Percentiles rank a stretch among this genome's conserved stretches.
Conservation (phyloP, 306 rosid genomes). For the Datisca glomerata region DNA sequence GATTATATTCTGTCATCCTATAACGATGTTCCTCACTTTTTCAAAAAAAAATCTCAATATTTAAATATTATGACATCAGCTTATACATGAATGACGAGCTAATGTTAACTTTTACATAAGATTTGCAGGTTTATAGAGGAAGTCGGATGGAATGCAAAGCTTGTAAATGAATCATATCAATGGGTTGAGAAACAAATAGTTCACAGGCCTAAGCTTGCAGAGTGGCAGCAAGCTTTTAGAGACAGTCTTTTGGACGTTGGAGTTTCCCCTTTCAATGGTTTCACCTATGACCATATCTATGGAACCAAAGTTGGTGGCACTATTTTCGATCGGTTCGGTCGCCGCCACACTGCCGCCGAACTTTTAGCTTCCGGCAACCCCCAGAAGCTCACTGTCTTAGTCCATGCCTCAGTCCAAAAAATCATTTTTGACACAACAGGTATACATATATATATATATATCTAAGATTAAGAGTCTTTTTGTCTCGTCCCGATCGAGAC, state of each 20-base stretch:
- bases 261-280: constrained; percentile 81
- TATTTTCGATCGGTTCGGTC: constrained; percentile 66
- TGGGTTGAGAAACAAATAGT: constrained; percentile 91
- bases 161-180: constrained; percentile 63
- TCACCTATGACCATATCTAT: constrained; percentile 80
- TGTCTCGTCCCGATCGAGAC: too few relatives aligned
- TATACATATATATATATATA: too few relatives aligned
- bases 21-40: not conserved
- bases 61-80: too few relatives aligned
- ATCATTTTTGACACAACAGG: constrained; percentile 55
- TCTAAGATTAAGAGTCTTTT: too few relatives aligned
- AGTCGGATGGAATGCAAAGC: constrained; percentile 60
- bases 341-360: constrained; percentile 86
- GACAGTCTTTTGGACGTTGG: constrained; percentile 74
- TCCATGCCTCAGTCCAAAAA: constrained; percentile 77
- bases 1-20: too few relatives aligned
- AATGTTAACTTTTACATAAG: too few relatives aligned
- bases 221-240: constrained; percentile 57
- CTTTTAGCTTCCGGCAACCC: constrained; percentile 58
- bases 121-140: constrained; percentile 49
- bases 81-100: too few relatives aligned
- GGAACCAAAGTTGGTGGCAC: constrained; percentile 98
- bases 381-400: constrained; percentile 48
- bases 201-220: constrained; percentile 44
- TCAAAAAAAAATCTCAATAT: not conserved